phyloP scores from a whole-genome alignment of 192 early-diverging fungal genomes.

The Piromyces sp. region DNA sequence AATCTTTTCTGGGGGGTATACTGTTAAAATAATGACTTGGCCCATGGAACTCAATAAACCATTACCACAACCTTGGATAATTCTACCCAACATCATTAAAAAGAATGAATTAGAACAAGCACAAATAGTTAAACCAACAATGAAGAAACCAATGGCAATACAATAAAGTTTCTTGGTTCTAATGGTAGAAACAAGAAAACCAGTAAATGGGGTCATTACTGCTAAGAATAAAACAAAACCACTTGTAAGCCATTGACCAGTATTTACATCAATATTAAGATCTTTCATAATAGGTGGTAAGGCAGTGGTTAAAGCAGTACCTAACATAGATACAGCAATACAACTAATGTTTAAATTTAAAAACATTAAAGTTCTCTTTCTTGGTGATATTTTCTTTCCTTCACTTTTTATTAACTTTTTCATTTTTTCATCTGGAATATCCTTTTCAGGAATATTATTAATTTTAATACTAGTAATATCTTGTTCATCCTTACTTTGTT shows the following conservation, averaged over 20 bases:
- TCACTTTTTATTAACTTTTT: not conserved
- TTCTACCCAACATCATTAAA: not conserved
- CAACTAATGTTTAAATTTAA: not conserved
- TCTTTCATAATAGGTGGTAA: not conserved
- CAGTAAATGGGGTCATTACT: not conserved
- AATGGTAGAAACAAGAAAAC: not conserved
- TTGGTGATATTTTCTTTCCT: not conserved
- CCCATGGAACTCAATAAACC: not conserved
- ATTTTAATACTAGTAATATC: no score
- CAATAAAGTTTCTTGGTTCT: not conserved
- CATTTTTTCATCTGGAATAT: no score
- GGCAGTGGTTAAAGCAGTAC: not conserved
- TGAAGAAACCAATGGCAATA: not conserved
- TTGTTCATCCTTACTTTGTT: no score
- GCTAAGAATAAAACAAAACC: not conserved
- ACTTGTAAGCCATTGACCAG: not conserved
- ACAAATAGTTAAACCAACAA: not conserved
- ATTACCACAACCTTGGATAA: not conserved
- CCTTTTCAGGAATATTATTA: no score
- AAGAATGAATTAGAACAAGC: not conserved
- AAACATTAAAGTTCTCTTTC: not conserved
- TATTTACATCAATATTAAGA: not conserved
- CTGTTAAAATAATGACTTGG: not conserved
- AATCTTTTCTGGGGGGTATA: not conserved
- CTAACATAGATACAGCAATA: not conserved